Evolutionary conservation across 192 early-diverging fungal species (phyloP).

Genomic region (Coemansia sp.): DNA sequence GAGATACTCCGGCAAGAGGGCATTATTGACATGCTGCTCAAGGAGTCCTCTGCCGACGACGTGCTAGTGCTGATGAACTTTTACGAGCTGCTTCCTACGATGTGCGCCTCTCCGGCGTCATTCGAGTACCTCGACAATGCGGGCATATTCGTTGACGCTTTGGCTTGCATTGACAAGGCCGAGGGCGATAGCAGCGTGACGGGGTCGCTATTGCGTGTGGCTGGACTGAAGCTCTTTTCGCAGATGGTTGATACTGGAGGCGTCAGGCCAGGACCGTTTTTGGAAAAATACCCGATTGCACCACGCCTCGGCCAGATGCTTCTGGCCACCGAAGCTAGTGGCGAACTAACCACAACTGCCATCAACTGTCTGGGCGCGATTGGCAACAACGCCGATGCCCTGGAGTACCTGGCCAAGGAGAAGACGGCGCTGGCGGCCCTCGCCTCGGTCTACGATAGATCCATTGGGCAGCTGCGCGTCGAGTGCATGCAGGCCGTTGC

Average conservation of each 20-base stretch:
- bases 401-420: conserved; percentile 37
- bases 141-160: conserved; percentile 26
- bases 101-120: conserved; percentile 19
- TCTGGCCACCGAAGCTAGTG: conserved; percentile 2
- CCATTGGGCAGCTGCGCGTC: conserved; percentile 26
- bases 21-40: conserved; percentile 25
- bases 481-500: conserved; percentile 44
- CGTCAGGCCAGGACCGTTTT: conserved; percentile 16
- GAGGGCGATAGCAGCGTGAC: conserved; percentile 17
- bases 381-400: conserved; percentile 35
- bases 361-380: conserved; percentile 44
- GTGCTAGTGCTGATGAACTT: conserved; percentile 40
- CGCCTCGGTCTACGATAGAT: conserved; percentile 27
- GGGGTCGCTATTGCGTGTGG: conserved; percentile 22
- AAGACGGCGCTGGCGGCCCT: conserved; percentile 37
- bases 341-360: conserved; percentile 24
- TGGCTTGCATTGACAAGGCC: conserved; percentile 12
- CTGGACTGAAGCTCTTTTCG: conserved; percentile 42
- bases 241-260: conserved; percentile 36
- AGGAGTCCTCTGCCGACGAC: conserved; percentile 30
- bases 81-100: conserved; percentile 32
- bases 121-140: conserved; percentile 26
- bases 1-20: conserved; percentile 37
- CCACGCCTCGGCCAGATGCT: conserved; percentile 26
- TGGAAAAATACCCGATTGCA: conserved; percentile 30